These are phyloP conservation scores for Fusarium robinianum DNA, from an alignment of 2,329 filamentous ascomycete species.

Conservation along the genomic window DNA sequence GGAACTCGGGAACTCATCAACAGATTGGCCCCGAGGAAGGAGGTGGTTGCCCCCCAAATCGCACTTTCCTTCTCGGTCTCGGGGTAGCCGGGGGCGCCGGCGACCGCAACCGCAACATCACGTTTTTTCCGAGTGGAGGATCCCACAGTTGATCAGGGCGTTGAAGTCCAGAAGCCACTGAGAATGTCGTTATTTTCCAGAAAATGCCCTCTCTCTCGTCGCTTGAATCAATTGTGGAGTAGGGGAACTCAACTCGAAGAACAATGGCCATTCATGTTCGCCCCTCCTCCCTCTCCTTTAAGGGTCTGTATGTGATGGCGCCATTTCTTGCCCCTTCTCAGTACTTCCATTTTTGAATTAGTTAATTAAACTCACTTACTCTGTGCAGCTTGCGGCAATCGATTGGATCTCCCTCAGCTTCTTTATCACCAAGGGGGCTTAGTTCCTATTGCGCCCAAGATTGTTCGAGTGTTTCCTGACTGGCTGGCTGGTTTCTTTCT, in stretches of 20 bases:
- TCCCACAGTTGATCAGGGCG: constrained; percentile 2
- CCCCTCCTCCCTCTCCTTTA: constrained; percentile 15
- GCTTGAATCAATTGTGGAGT: too few species aligned
- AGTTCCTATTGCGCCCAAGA: too few species aligned
- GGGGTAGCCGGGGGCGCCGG: too few species aligned
- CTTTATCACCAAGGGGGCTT: constrained; percentile 1
- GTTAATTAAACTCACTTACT: constrained; percentile 13
- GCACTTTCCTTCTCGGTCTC: too few species aligned
- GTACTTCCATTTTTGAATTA: constrained; percentile 22
- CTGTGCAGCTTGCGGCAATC: background rate
- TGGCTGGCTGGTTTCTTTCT: too few species aligned
- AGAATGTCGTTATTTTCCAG: background rate
- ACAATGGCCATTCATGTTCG: background rate
- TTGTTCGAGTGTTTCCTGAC: too few species aligned
- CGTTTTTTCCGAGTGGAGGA: constrained; percentile 30
- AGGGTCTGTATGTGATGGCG: constrained; percentile 17
- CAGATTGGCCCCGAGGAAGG: too few species aligned
- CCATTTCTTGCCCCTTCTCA: constrained; percentile 32
- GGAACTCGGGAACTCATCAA: too few species aligned
- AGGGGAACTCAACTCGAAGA: too few species aligned
- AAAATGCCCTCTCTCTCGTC: too few species aligned
- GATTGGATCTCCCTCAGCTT: background rate
- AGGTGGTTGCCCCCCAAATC: too few species aligned
- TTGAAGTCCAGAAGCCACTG: constrained; percentile 13
- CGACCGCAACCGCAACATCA: too few species aligned